Conservation (phyloP, 192 early-diverging fungal genomes). For the Coemansia sp. region DNA sequence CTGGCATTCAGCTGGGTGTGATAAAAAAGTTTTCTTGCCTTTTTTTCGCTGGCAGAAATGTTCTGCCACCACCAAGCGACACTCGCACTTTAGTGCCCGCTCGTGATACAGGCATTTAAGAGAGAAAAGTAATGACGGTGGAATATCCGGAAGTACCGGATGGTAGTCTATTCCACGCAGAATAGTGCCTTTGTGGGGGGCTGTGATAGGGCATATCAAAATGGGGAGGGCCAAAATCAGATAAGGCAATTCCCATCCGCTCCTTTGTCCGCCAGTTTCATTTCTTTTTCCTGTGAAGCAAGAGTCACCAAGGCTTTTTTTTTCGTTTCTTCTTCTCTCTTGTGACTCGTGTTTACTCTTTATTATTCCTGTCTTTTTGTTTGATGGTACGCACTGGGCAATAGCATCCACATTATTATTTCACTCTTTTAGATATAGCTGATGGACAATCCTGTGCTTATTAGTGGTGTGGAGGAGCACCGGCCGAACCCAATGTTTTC, state of each 20-base stretch:
- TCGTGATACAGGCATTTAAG: not conserved
- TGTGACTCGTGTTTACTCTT: not conserved
- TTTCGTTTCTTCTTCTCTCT: not conserved
- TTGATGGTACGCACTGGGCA: not conserved
- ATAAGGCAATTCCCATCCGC: not conserved
- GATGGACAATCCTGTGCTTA: not conserved
- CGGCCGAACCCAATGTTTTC: conserved; percentile 16
- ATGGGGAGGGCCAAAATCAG: conserved; percentile 9
- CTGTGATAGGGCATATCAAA: not conserved
- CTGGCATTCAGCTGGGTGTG: not conserved
- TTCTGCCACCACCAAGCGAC: not conserved
- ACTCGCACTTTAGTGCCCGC: not conserved
- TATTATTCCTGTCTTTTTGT: not conserved
- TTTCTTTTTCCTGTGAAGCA: not conserved
- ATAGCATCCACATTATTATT: not conserved
- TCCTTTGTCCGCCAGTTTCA: not conserved
- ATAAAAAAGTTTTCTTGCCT: not conserved
- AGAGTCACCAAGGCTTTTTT: not conserved
- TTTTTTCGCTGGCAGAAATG: not conserved
- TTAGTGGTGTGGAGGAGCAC: not conserved
- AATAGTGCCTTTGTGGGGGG: not conserved
- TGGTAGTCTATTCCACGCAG: not conserved
- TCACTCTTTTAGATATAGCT: conserved; percentile 4
- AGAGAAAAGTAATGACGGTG: not conserved
- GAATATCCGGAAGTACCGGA: not conserved